A percentile compares a stretch with the other conserved stretches of the same genome.
phyloP scores from a whole-genome alignment of 2,329 filamentous ascomycete genomes.

The Epichloe gansuensis region DNA sequence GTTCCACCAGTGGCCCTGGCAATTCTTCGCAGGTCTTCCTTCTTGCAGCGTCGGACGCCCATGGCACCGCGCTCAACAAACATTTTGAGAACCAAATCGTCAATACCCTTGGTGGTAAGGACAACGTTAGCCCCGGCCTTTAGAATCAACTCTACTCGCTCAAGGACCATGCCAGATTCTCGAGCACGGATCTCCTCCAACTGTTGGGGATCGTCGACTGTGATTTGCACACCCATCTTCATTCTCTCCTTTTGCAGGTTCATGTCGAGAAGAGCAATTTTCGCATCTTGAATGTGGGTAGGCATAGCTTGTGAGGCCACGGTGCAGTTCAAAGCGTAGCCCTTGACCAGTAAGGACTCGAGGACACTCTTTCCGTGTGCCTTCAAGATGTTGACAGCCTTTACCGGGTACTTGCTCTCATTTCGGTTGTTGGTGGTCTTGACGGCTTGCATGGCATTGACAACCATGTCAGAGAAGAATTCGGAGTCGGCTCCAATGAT shows the following conservation, averaged over 20 bases:
- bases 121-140: conserved; percentile 95
- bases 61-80: conserved; percentile 93
- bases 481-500: conserved; percentile 93
- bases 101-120: conserved; percentile 95
- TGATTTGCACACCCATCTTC: conserved; percentile 98
- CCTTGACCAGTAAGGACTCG: conserved; percentile 85
- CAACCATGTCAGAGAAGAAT: conserved; percentile 95
- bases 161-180: conserved; percentile 84
- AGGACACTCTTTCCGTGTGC: conserved; percentile 86
- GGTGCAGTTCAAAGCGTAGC: conserved; percentile 96
- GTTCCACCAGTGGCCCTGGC: conserved; percentile 93
- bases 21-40: conserved; percentile 92
- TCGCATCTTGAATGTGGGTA: conserved; percentile 81
- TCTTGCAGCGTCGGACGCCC: conserved; percentile 93
- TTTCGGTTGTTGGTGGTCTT: conserved; percentile 83
- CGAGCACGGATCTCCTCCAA: conserved; percentile 92
- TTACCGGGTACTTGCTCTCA: conserved; percentile 94
- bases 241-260: conserved; percentile 98
- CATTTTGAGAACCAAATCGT: conserved; percentile 86
- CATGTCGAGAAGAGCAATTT: conserved; percentile 95
- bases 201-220: conserved; percentile 92
- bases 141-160: conserved; percentile 92
- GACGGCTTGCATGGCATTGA: conserved; percentile 90
- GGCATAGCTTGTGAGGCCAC: conserved; percentile 97
- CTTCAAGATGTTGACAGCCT: conserved; percentile 97